Base-by-base conservation (phyloP, 352 stramenopile species). In the Phytopythium cucurbitacearum region DNA sequence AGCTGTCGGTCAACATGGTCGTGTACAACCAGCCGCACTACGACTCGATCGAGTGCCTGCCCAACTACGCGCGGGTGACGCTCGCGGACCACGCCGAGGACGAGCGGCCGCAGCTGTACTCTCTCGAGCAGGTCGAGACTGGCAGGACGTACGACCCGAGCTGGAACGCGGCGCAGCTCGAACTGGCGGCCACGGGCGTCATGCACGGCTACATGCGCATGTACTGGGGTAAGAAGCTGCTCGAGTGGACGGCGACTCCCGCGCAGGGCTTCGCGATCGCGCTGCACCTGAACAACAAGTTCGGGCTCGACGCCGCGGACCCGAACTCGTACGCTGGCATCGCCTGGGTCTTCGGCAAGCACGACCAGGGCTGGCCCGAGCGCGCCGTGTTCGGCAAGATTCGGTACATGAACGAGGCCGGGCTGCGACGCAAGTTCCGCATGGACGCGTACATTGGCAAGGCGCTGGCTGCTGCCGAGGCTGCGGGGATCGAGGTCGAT, bases 171-270 rank as follows among this genome's bases (percentile, higher is more conserved):
- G 96, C 96, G 16, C 97, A 99, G 69, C 61, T 97, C 13, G 91
- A 99, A 63, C 69, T 99, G 51, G 85, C 99, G 4, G 62, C 80
- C 41, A 92, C 95, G 43, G 97, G 97, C 28, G 97, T 97, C 42
- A 91, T 94, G 80, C 83, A 94, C 62, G 82, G 85, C 61, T 96
- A 91, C 66, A 91, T 95, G 82, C 88, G 96, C 48, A 99, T 99
- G 97, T 99, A 99, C 74, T 99, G 97, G 97, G 97, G 89, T 40
- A 98, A 98, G 74, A 99, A 99, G 69, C 96, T 99, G 48, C 73
- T 99, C 12, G 97, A 99, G 67, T 99, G 97, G 97, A 98, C 97
- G 1, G 48, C 69, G 16, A 85, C 82, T 8, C 96, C 96, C 0
- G 65, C 86, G 38, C 77, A 97, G 59, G 97, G 95, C 5, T 91